phyloP scores from a whole-genome alignment of 2,329 filamentous ascomycete species.

The Magnaporthiopsis rhizophila region DNA sequence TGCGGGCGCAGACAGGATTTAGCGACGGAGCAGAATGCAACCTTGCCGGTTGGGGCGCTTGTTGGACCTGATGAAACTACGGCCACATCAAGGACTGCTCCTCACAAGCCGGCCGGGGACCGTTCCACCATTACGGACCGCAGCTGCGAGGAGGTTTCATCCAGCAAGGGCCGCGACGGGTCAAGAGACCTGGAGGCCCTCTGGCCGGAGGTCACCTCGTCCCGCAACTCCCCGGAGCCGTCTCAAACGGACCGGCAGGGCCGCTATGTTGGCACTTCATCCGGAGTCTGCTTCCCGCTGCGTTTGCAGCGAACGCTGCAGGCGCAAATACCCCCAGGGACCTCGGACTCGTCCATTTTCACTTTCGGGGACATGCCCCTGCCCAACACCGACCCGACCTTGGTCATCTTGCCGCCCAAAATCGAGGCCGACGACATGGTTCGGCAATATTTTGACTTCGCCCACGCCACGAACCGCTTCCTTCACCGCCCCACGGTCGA shows the following conservation, averaged over 20 bases:
- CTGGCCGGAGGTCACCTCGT: constrained; percentile 14
- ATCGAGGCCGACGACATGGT: constrained; percentile 22
- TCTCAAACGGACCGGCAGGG: constrained; percentile 36
- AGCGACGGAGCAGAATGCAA: not conserved
- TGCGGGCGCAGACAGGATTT: not conserved
- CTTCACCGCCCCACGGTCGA: constrained; percentile 33
- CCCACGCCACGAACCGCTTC: constrained; percentile 34
- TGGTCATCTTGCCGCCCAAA: constrained; percentile 31
- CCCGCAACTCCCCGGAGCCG: constrained; percentile 35
- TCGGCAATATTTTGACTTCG: constrained; percentile 32
- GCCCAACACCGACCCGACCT: constrained; percentile 33
- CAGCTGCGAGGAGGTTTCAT: not conserved
- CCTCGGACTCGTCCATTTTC: constrained; percentile 2
- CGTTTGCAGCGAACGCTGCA: constrained; percentile 29
- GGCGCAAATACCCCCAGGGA: not conserved
- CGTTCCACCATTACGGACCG: not conserved
- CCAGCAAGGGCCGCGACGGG: not conserved
- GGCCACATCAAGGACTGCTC: too few relatives aligned
- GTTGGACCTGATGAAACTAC: not conserved
- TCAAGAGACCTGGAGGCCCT: not conserved
- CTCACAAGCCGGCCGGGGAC: not conserved
- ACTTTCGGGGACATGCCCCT: constrained; percentile 21
- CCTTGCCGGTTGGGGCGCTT: not conserved
- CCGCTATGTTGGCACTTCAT: constrained; percentile 38
- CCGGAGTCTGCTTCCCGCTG: constrained; percentile 39